These are phyloP conservation scores for Dactylellina sp. DNA, from an alignment of 2,329 filamentous ascomycete genomes.

Conservation along the genomic window DNA sequence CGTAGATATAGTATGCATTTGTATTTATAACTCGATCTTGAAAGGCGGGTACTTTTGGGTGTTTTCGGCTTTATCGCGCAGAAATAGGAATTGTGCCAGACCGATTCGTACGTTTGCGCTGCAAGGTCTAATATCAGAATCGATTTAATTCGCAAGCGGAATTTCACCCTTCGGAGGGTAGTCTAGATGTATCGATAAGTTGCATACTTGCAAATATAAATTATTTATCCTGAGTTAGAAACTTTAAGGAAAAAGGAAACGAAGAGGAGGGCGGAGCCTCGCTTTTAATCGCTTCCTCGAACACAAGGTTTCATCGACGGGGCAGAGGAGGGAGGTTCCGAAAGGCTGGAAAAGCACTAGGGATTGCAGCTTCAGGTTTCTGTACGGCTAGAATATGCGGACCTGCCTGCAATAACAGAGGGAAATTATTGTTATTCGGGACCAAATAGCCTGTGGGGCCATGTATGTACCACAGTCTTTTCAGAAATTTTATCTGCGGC, in stretches of 20 bases:
- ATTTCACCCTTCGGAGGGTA: conserved; percentile 32
- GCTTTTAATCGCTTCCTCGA: conserved; percentile 38
- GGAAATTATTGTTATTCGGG: conserved; percentile 37
- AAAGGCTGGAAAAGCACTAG: conserved; percentile 35
- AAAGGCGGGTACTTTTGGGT: too few relatives aligned
- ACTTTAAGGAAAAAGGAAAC: conserved; percentile 21
- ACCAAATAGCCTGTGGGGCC: conserved; percentile 24
- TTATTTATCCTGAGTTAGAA: conserved; percentile 1
- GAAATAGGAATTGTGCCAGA: not conserved
- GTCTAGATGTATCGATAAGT: conserved; percentile 39
- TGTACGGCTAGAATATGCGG: conserved; percentile 7
- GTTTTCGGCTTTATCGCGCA: not conserved
- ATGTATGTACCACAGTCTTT: not conserved
- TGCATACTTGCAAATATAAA: conserved; percentile 39
- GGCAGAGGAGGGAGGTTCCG: conserved; percentile 27
- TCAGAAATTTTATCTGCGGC: conserved; percentile 1
- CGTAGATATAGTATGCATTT: conserved; percentile 21
- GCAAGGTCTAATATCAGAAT: not conserved
- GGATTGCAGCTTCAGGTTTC: conserved; percentile 2
- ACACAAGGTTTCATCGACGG: conserved; percentile 48
- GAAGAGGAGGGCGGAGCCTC: conserved; percentile 35
- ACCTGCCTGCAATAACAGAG: conserved; percentile 36
- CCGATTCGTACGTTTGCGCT: too few relatives aligned
- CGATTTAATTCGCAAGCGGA: conserved; percentile 1
- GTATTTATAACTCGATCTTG: conserved; percentile 10